These are phyloP conservation scores for Leptographium lundbergii DNA, from an alignment of 2,329 filamentous ascomycete genomes.

Conservation along the genomic window DNA sequence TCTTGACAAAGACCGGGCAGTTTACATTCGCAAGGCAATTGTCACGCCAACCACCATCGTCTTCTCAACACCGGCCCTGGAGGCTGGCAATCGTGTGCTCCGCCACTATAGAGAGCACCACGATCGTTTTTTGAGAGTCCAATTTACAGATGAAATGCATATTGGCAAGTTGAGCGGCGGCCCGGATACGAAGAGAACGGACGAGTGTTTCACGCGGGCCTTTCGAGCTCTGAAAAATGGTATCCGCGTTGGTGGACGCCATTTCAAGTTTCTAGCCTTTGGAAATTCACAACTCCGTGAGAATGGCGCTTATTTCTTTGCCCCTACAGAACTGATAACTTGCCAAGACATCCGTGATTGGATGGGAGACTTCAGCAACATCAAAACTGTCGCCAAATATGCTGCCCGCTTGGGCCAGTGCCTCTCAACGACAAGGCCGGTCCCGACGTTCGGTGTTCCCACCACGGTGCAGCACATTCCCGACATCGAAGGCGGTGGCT, in stretches of 20 bases:
- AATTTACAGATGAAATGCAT: slow-evolving; percentile 71
- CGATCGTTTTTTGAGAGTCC: slow-evolving; percentile 78
- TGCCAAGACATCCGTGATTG: slow-evolving; percentile 67
- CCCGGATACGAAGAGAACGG: slow-evolving; percentile 41
- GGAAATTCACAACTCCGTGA: slow-evolving; percentile 93
- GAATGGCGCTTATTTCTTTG: slow-evolving; percentile 87
- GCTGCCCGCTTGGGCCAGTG: slow-evolving; percentile 85
- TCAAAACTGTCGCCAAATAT: slow-evolving; percentile 76
- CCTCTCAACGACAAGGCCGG: slow-evolving; percentile 80
- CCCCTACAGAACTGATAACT: slow-evolving; percentile 50
- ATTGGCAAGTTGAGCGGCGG: slow-evolving; percentile 46
- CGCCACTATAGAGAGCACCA: slow-evolving; percentile 54
- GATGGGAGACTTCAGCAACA: slow-evolving; percentile 79
- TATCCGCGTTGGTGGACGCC: slow-evolving; percentile 67
- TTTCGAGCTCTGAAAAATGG: slow-evolving; percentile 61
- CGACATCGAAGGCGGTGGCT: slow-evolving; percentile 58
- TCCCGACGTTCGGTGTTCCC: slow-evolving; percentile 50
- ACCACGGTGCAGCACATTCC: slow-evolving; percentile 42
- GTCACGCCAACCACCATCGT: slow-evolving; percentile 78
- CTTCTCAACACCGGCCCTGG: slow-evolving; percentile 63
- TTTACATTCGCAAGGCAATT: slow-evolving; percentile 57
- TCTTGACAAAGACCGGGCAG: slow-evolving; percentile 8
- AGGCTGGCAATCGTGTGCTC: slow-evolving; percentile 79
- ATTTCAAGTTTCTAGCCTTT: slow-evolving; percentile 84
- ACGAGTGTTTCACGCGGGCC: slow-evolving; percentile 64